A percentile compares a stretch with the other conserved stretches of the same genome.
Conservation (phyloP, 805 yeast species). For the Metschnikowia borealis region DNA sequence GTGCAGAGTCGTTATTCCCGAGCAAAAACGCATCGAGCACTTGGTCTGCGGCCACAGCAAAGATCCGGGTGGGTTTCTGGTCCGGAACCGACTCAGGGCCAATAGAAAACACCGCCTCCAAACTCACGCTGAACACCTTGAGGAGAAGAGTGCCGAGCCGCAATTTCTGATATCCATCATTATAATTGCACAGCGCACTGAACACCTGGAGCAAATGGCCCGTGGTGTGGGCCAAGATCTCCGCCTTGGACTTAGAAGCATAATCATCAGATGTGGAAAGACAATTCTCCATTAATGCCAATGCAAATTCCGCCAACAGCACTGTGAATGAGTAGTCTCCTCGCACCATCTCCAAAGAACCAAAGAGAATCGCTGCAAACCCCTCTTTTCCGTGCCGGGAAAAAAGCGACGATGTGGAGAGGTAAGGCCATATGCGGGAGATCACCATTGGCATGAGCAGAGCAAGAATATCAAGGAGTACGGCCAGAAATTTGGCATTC, state of each 20-base stretch:
- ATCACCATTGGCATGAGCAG: slow-evolving; percentile 49
- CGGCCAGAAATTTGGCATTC: slow-evolving; percentile 41
- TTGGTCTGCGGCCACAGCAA: slow-evolving; percentile 47
- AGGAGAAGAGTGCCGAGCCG: slow-evolving; percentile 56
- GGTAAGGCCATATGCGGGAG: slow-evolving; percentile 73
- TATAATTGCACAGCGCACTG: slow-evolving; percentile 70
- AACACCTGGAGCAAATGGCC: slow-evolving; percentile 61
- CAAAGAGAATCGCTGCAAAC: slow-evolving; percentile 54
- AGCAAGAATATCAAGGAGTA: slow-evolving; percentile 48
- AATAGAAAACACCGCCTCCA: slow-evolving; percentile 53
- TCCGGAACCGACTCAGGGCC: slow-evolving; percentile 38
- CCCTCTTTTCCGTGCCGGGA: slow-evolving; percentile 63
- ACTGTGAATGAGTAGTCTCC: slow-evolving; percentile 67
- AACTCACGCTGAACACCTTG: slow-evolving; percentile 50
- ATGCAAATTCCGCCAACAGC: slow-evolving; percentile 52
- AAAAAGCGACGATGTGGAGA: slow-evolving; percentile 62
- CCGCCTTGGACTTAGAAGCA: slow-evolving; percentile 39
- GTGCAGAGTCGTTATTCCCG: slow-evolving; percentile 44
- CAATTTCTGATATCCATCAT: slow-evolving; percentile 50
- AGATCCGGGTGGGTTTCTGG: slow-evolving; percentile 40
- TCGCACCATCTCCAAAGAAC: slow-evolving; percentile 65
- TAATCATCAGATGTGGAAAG: slow-evolving; percentile 34
- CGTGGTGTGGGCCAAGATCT: slow-evolving; percentile 51
- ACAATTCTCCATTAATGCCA: slow-evolving; percentile 50
- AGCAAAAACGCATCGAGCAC: slow-evolving; percentile 56